Percentiles rank a stretch among this genome's conserved stretches.
These are phyloP conservation scores for Myxozyma vanderwaltii DNA, from an alignment of 805 yeast species.

Conservation along the genomic window DNA sequence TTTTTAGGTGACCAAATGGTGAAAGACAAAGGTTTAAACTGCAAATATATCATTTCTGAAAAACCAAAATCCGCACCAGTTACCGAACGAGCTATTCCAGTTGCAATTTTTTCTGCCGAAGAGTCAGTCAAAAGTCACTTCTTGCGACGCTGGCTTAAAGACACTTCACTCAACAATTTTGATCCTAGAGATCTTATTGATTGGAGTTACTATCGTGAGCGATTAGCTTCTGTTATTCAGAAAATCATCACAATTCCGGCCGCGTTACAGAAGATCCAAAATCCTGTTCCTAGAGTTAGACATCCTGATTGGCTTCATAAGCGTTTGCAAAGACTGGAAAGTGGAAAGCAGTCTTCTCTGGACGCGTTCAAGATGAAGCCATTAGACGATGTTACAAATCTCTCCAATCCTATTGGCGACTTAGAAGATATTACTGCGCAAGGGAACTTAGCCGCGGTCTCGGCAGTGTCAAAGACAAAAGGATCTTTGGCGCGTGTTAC, in stretches of 20 bases:
- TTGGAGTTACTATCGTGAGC: conserved; percentile 89
- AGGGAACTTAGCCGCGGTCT: conserved; percentile 17
- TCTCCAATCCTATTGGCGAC: conserved; percentile 33
- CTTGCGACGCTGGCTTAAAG: conserved; percentile 83
- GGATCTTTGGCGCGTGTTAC: conserved; percentile 46
- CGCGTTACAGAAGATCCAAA: conserved; percentile 80
- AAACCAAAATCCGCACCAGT: conserved; percentile 85
- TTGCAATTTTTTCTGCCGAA: conserved; percentile 90
- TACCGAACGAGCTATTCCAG: conserved; percentile 95
- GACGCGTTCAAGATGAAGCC: conserved; percentile 54
- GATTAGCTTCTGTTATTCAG: conserved; percentile 89
- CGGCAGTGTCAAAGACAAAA: conserved; percentile 11
- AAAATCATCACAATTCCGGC: conserved; percentile 97
- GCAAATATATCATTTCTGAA: conserved; percentile 86
- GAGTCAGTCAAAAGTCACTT: conserved; percentile 65
- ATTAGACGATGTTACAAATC: conserved; percentile 44
- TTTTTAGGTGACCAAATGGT: conserved; percentile 96
- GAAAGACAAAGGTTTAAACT: conserved; percentile 92
- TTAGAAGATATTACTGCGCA: conserved; percentile 35
- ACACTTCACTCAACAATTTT: conserved; percentile 71
- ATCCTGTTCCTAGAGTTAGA: conserved; percentile 91
- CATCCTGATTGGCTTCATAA: conserved; percentile 93
- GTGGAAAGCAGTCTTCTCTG: conserved; percentile 65
- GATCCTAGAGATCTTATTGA: conserved; percentile 89
- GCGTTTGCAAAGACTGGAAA: conserved; percentile 53